These are phyloP conservation scores for Phytophthora pisi DNA, from an alignment of 352 stramenopile genomes.

Conservation along the genomic window DNA sequence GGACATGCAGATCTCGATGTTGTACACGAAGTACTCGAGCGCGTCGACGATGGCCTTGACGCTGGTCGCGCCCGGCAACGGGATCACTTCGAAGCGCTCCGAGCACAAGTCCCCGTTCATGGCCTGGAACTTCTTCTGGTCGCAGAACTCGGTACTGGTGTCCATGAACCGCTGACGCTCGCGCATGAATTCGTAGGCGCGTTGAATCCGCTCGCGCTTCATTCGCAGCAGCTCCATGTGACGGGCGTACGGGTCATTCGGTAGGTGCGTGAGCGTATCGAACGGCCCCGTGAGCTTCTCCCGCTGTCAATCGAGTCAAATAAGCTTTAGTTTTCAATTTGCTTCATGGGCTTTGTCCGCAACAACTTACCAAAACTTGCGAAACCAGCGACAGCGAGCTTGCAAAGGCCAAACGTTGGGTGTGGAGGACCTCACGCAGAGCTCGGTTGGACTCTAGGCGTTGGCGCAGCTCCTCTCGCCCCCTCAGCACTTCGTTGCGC, in stretches of 20 bases:
- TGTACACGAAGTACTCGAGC: conserved; percentile 47
- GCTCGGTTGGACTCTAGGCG: conserved; percentile 22
- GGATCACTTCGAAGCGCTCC: conserved; percentile 49
- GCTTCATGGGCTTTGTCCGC: background rate
- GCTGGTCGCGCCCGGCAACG: conserved; percentile 32
- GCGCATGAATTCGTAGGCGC: conserved; percentile 33
- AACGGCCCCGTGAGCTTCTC: conserved; percentile 32
- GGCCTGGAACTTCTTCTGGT: conserved; percentile 49
- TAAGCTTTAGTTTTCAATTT: background rate
- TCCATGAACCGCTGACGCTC: conserved; percentile 37
- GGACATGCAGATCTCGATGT: conserved; percentile 56
- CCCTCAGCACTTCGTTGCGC: conserved; percentile 11
- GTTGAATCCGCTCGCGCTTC: conserved; percentile 33
- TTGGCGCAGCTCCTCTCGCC: conserved; percentile 17
- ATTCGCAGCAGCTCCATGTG: conserved; percentile 25
- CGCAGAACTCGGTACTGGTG: conserved; percentile 29
- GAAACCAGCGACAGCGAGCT: conserved; percentile 33
- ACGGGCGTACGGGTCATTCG: conserved; percentile 11
- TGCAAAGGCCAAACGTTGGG: conserved; percentile 29
- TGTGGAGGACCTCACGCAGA: conserved; percentile 24
- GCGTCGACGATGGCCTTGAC: conserved; percentile 48
- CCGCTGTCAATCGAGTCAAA: conserved; percentile 7
- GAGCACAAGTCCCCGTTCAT: conserved; percentile 39
- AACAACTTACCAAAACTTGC: conserved; percentile 19
- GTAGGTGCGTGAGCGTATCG: conserved; percentile 25